phyloP scores from a whole-genome alignment of 805 yeast genomes.

The Cyberlindnera samutprakarnensis region DNA sequence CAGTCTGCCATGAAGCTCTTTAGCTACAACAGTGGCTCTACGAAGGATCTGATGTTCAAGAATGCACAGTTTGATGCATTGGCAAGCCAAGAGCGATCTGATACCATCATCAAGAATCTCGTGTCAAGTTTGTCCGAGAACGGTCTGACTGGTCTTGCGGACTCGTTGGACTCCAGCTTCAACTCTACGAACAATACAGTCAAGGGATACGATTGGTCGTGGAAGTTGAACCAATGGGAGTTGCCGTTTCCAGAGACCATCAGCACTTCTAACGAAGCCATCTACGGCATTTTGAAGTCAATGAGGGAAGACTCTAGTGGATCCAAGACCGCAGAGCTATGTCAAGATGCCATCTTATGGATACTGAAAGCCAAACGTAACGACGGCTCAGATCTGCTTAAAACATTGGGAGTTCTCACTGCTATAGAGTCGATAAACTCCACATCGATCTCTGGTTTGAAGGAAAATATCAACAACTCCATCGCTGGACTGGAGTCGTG shows the following conservation, averaged over 20 bases:
- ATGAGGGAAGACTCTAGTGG: constrained; percentile 27
- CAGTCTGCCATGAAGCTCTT: constrained; percentile 41
- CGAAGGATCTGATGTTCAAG: constrained; percentile 42
- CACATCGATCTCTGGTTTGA: background rate
- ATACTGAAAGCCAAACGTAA: constrained; percentile 5
- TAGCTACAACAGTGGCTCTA: constrained; percentile 24
- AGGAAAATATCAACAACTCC: constrained; percentile 2
- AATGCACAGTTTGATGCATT: constrained; percentile 46
- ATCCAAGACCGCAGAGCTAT: constrained; percentile 7
- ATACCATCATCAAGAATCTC: constrained; percentile 8
- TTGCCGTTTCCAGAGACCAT: constrained; percentile 40
- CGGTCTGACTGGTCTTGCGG: constrained; percentile 56
- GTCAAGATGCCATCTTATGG: constrained; percentile 11
- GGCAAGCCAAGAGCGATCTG: constrained; percentile 19
- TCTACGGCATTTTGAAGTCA: constrained; percentile 46
- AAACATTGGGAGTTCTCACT: constrained; percentile 8
- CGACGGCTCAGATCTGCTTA: constrained; percentile 1
- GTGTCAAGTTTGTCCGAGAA: constrained; percentile 36
- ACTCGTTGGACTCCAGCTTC: constrained; percentile 28
- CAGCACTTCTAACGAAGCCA: constrained; percentile 32
- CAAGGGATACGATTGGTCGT: constrained; percentile 50
- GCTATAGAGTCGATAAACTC: constrained; percentile 8
- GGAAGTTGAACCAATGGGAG: constrained; percentile 79
- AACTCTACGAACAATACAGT: constrained; percentile 9
- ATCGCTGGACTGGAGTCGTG: constrained; percentile 22